phyloP scores from a whole-genome alignment of 106 monocot genomes.

The Vanilla planifolia region DNA sequence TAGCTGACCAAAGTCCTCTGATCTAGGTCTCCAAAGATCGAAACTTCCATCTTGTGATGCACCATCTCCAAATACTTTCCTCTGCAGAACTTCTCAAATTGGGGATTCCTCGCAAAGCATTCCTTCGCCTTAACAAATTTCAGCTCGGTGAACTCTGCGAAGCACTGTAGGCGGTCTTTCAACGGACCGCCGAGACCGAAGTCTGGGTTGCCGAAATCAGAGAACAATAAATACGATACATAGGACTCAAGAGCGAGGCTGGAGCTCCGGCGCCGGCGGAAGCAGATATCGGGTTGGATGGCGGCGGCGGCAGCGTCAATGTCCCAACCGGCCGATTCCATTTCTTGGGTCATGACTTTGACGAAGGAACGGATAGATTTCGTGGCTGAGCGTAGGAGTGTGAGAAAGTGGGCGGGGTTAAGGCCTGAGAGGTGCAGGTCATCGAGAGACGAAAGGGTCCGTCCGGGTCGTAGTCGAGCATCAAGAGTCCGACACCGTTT shows the following conservation, averaged over 20 bases:
- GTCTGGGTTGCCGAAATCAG: constrained; percentile 34
- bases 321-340: constrained; percentile 71
- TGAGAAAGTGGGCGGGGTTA: constrained; percentile 59
- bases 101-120: background rate
- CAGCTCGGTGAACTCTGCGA: constrained; percentile 28
- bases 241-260: constrained; percentile 46
- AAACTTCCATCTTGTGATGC: constrained; percentile 50
- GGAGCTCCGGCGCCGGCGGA: constrained; percentile 8
- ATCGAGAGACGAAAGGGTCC: constrained; percentile 33
- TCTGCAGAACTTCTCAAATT: constrained; percentile 28
- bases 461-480: constrained; percentile 26
- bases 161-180: constrained; percentile 28
- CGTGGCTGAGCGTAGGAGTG: constrained; percentile 30
- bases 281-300: constrained; percentile 26
- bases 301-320: constrained; percentile 36
- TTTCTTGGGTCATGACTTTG: constrained; percentile 32
- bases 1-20: constrained; percentile 20
- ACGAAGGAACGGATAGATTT: constrained; percentile 56
- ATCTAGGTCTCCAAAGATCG: constrained; percentile 29
- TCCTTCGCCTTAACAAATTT: constrained; percentile 13
- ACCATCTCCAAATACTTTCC: constrained; percentile 42
- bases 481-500: constrained; percentile 23
- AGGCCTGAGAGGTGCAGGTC: constrained; percentile 58
- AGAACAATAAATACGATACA: constrained; percentile 43
- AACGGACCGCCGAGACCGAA: constrained; percentile 18